Base-by-base conservation (phyloP, 140 eudicot species). In the Stevia rebaudiana region DNA sequence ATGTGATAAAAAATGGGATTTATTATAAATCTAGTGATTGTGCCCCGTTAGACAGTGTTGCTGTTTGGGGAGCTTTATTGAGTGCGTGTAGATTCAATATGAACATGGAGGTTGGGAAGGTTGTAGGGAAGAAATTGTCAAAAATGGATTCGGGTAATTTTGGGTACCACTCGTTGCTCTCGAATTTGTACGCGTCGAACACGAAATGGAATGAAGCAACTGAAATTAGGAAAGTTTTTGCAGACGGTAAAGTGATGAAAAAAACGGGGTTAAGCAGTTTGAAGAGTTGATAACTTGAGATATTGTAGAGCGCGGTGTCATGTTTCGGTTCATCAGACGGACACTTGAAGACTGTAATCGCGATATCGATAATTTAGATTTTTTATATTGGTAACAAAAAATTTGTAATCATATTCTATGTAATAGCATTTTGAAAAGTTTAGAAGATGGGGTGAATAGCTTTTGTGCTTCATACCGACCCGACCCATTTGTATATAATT, bases 11-110 rank as follows among this genome's bases (percentile, higher is more conserved):
- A 72, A 63, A 3, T 44, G 58, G 62, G 57, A 33, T 44, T 44
- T 5, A 46, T 71, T 67, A 54, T 28, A 67, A 71, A 19, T 65
- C 13, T 3, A 13, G 44, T 2, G 48, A 62, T 4, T 21, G 46
- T 28, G 73, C 51, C 43, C 43, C 43, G 5, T 68, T 63, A 46
- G 46, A 74, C 7, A 68, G 61, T 44, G 63, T 11, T 46, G 80
- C 75, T 61, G 65, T 73, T 36, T 76, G 82, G 85, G 85, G 82
- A 12, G 77, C 80, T 54, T 54, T 80, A 10, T 37, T 80, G 49
- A 73, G 68, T 44, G 74, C 80, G 1, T 76, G 85, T 68, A 76
- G 71, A 63, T 50, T 16, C 30, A 53, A 65, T 68, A 76, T 53
- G 74, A 68, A 80, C 51, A 76, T 76, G 66, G 76, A 80, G 56